Conservation (phyloP, 2,329 filamentous ascomycete species). For the Trichoderma afroharzianum region DNA sequence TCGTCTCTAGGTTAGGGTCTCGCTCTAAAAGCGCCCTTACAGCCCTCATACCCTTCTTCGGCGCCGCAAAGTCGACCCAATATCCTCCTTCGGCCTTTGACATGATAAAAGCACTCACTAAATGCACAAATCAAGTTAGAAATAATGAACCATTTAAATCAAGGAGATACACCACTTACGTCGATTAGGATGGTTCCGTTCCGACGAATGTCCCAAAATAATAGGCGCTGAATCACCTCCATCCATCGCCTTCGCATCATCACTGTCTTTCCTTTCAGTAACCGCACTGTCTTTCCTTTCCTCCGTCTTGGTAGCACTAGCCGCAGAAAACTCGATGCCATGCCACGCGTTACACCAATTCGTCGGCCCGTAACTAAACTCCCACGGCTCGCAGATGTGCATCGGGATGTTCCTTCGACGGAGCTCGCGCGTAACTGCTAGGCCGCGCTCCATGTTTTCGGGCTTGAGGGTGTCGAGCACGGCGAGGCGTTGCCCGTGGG, state of each 20-base stretch:
- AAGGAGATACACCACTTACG: slow-evolving; percentile 13
- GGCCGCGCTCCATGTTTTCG: slow-evolving; percentile 17
- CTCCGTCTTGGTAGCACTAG: neutral
- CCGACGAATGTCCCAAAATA: slow-evolving; percentile 19
- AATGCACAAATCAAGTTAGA: neutral
- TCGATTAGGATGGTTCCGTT: slow-evolving; percentile 11
- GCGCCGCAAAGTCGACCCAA: slow-evolving; percentile 20
- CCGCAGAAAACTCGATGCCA: slow-evolving; percentile 20
- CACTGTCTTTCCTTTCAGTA: neutral
- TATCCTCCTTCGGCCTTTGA: slow-evolving; percentile 23
- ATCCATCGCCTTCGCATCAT: neutral
- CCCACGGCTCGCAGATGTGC: slow-evolving; percentile 21
- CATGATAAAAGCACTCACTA: slow-evolving; percentile 15
- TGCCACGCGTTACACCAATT: slow-evolving; percentile 23
- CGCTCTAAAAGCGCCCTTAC: slow-evolving; percentile 17
- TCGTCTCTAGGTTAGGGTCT: slow-evolving; percentile 19
- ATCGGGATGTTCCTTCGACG: neutral
- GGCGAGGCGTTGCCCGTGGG: slow-evolving; percentile 18
- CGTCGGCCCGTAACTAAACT: slow-evolving; percentile 18
- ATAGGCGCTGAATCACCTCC: neutral
- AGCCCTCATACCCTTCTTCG: slow-evolving; percentile 16
- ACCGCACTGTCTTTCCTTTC: neutral
- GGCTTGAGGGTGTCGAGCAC: slow-evolving; percentile 27
- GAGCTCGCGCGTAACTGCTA: slow-evolving; percentile 17
- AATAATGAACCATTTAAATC: neutral